phyloP scores from a whole-genome alignment of 108 stramenopile genomes.

The Pseudonitzschia pungens region DNA sequence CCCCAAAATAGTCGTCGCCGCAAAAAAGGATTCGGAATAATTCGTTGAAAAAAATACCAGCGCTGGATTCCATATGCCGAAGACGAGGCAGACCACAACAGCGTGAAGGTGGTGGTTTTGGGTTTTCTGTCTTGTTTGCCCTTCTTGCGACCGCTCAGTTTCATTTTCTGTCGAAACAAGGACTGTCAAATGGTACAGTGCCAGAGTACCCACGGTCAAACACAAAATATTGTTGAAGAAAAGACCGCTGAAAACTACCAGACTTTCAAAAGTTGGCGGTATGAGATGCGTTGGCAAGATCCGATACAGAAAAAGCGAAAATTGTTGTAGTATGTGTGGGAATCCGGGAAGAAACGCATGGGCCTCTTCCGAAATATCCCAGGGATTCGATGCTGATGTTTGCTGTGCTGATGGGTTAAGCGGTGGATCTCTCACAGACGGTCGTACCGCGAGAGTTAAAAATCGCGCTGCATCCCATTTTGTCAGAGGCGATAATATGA shows the following conservation, averaged over 20 bases:
- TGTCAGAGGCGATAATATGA: constrained; percentile 66
- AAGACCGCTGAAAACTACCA: constrained; percentile 49
- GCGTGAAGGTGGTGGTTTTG: constrained; percentile 5
- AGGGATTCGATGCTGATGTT: constrained; percentile 9
- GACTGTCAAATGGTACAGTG: constrained; percentile 59
- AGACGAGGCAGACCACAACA: constrained; percentile 37
- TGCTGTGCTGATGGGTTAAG: not conserved
- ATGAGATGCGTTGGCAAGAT: constrained; percentile 38
- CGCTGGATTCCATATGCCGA: constrained; percentile 76
- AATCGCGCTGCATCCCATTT: constrained; percentile 87
- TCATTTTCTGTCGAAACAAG: not conserved
- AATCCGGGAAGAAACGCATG: constrained; percentile 85
- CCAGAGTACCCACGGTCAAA: constrained; percentile 55
- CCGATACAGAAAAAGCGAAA: constrained; percentile 36
- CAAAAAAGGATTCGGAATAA: constrained; percentile 83
- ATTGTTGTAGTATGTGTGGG: constrained; percentile 55
- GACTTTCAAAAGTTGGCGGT: constrained; percentile 69
- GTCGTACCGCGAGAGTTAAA: constrained; percentile 56
- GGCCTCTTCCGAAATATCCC: constrained; percentile 61
- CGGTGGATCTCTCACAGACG: constrained; percentile 50
- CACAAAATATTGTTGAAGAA: constrained; percentile 52
- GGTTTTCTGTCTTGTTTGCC: not conserved
- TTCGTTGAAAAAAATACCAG: constrained; percentile 78
- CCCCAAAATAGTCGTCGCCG: constrained; percentile 59
- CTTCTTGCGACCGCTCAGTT: not conserved